Evolutionary conservation across 306 rosid species (phyloP).

Genomic region (Acacia confusa): DNA sequence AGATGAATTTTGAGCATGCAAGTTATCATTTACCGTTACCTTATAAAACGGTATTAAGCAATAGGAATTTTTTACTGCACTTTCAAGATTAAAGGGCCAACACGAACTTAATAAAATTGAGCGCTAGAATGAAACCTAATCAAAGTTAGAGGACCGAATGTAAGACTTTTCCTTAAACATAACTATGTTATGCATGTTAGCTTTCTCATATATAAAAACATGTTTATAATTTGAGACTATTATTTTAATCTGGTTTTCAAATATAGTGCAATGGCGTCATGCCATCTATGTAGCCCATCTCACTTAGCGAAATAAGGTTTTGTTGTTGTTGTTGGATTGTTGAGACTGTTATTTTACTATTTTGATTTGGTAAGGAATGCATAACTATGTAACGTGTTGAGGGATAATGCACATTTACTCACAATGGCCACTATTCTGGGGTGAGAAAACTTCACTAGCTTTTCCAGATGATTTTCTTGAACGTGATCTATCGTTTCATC

Average conservation of each 20-base stretch:
- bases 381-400: neutral
- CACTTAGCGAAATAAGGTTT: too few species aligned
- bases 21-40: neutral
- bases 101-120: neutral
- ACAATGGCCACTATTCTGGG: conserved; percentile 88
- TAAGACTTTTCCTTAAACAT: neutral
- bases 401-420: conserved; percentile 42
- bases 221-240: neutral
- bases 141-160: neutral
- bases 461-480: conserved; percentile 63
- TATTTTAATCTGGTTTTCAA: neutral
- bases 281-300: too few species aligned
- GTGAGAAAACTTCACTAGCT: conserved; percentile 68
- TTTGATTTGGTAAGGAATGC: neutral
- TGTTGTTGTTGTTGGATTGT: too few species aligned
- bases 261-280: too few species aligned
- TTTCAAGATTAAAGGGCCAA: neutral
- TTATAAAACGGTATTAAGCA: too few species aligned
- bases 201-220: neutral
- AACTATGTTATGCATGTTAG: neutral
- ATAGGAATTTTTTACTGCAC: neutral
- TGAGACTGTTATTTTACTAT: neutral
- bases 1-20: neutral
- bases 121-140: neutral
- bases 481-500: conserved; percentile 79